Percentiles rank a stretch among this genome's conserved stretches.
Evolutionary conservation across 2,329 filamentous ascomycete genomes (phyloP).

Genomic region (Fusarium mundagurra): DNA sequence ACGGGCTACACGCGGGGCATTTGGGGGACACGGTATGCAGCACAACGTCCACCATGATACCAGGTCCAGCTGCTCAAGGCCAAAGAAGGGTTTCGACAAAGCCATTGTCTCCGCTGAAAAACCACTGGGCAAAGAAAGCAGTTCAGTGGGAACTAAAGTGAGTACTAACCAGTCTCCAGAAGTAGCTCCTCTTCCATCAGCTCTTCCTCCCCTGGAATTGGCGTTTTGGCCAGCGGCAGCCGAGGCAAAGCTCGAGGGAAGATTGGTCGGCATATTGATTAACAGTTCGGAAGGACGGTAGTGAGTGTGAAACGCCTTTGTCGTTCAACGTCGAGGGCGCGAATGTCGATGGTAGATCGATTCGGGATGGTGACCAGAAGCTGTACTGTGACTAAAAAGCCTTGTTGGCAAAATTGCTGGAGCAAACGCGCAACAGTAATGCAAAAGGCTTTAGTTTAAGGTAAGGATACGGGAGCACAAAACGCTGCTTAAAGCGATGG

Average conservation of each 20-base stretch:
- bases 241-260: conserved; percentile 85
- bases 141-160: conserved; percentile 13
- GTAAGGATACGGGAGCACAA: conserved; percentile 37
- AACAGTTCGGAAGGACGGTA: conserved; percentile 32
- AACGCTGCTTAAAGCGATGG: conserved; percentile 36
- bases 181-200: conserved; percentile 63
- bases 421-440: conserved; percentile 28
- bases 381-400: conserved; percentile 25
- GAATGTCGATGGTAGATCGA: conserved; percentile 29
- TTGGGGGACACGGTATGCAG: conserved; percentile 29
- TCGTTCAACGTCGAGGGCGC: conserved; percentile 35
- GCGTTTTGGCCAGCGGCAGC: conserved; percentile 80
- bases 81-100: background rate
- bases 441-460: conserved; percentile 24
- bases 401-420: conserved; percentile 25
- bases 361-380: conserved; percentile 20
- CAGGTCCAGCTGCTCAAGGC: conserved; percentile 7
- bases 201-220: conserved; percentile 67
- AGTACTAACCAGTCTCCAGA: conserved; percentile 78
- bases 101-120: background rate
- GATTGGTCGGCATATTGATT: conserved; percentile 72
- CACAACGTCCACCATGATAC: conserved; percentile 30
- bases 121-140: conserved; percentile 3
- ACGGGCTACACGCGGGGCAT: conserved; percentile 16
- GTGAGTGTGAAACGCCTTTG: conserved; percentile 31